Base-by-base conservation (phyloP, 2,329 filamentous ascomycete genomes). In the Triangularia verruculosa region DNA sequence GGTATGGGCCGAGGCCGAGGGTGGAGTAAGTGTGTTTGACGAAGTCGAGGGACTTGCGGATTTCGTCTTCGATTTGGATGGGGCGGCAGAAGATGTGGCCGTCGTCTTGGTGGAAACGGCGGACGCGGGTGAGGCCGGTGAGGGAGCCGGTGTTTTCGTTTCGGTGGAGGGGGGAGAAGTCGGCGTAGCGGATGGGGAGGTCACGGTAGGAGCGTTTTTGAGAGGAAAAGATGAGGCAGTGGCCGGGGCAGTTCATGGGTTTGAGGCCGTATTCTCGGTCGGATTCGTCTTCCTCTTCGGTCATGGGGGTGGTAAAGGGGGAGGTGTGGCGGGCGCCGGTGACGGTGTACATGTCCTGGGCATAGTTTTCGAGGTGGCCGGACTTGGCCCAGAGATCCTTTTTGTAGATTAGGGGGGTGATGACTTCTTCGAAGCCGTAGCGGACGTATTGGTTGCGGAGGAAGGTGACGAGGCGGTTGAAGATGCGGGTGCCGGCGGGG, bases 221-320 rank as follows among this genome's bases (percentile, higher is more conserved):
- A 55, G 89, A 89, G 65, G 85, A 88, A 74, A 96, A 96, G 66
- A 96, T 85, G 67, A 96, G 80, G 74, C 92, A 96, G 76, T 96
- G 92, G 2, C 92, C 92, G 0, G 92, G 92, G 73, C 92, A 96
- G 74, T 96, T 96, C 92, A 96, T 96, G 13, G 92, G 92, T 76
- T 96, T 96, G 69, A 96, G 79, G 17, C 91, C 91, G 76, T 91
- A 96, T 66, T 91, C 89, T 67, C 89, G 87, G 66, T 86, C 83
- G 66, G 90, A 86, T 65, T 86, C 83, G 66, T 89, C 86, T 78
- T 78, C 22, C 73, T 22, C 24, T 64, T 72, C 61, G 58, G 68
- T 22, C 25, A 67, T 65, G 11, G 78, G 74, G 56, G 72, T 76
- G 67, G 79, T n/a, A n/a, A n/a, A 67, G 59, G 76, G 72, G 70